These are phyloP conservation scores for Russula compacta DNA, from an alignment of 768 basidiomycete genomes.

Conservation along the genomic window DNA sequence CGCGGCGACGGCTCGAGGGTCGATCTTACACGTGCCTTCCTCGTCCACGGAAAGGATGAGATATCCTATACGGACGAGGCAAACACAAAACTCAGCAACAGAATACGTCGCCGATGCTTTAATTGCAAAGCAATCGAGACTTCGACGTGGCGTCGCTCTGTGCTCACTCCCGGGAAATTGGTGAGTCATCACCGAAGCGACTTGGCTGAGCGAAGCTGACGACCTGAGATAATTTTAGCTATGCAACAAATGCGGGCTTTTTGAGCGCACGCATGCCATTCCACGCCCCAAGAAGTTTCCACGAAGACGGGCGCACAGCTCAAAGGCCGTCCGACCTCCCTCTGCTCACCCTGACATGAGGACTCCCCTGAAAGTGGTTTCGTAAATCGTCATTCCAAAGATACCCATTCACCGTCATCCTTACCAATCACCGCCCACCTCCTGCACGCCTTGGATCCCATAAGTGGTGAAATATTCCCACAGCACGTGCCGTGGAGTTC, in stretches of 20 bases:
- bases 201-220: not conserved
- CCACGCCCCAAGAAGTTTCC: conserved; percentile 41
- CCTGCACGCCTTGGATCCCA: conserved; percentile 1
- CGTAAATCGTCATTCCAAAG: not conserved
- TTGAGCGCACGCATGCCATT: conserved; percentile 70
- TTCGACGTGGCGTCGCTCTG: conserved; percentile 69
- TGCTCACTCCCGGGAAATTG: conserved; percentile 73
- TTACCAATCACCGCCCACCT: not conserved
- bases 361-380: not conserved
- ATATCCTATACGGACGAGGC: conserved; percentile 58
- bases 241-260: conserved; percentile 63
- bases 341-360: not conserved
- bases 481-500: conserved; percentile 1
- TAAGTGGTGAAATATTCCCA: conserved; percentile 1
- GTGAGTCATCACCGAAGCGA: conserved; percentile 21
- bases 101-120: conserved; percentile 67
- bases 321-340: not conserved
- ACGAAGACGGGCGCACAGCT: not conserved
- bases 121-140: conserved; percentile 82
- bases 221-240: not conserved
- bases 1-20: not conserved
- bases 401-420: not conserved
- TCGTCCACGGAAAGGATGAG: not conserved
- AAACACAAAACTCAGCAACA: conserved; percentile 67
- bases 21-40: not conserved